phyloP scores from a whole-genome alignment of 1,139 yeast genomes.

The Sugiyamaella novakii region DNA sequence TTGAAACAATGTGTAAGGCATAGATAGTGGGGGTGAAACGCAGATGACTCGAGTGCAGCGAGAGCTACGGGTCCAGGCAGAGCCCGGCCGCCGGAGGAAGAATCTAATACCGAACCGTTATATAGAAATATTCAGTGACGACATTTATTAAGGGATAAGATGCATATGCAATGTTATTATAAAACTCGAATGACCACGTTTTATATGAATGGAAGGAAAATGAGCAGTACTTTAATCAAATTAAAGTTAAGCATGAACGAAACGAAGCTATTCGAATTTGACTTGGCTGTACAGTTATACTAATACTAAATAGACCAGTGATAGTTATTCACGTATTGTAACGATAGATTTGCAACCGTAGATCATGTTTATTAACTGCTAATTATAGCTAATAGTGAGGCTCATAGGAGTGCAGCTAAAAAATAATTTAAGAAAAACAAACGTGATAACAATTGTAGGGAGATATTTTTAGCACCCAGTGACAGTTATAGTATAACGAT shows the following conservation, averaged over 20 bases:
- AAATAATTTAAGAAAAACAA: too few species aligned
- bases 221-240: too few species aligned
- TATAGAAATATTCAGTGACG: not conserved
- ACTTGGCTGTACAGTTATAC: too few species aligned
- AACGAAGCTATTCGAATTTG: too few species aligned
- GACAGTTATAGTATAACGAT: too few species aligned
- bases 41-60: too few species aligned
- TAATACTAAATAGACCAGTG: not conserved
- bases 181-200: not conserved
- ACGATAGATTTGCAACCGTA: not conserved
- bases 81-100: too few species aligned
- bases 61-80: too few species aligned
- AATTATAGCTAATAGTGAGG: not conserved
- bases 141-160: not conserved
- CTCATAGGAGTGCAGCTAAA: too few species aligned
- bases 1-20: not conserved
- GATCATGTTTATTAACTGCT: not conserved
- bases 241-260: not conserved
- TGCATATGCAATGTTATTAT: not conserved
- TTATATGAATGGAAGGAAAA: not conserved
- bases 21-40: too few species aligned
- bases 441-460: too few species aligned
- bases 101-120: not conserved
- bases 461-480: too few species aligned
- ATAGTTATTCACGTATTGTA: not conserved